Base-by-base conservation (phyloP, 495 filamentous ascomycete species). In the Chaetomium cochliodes region DNA sequence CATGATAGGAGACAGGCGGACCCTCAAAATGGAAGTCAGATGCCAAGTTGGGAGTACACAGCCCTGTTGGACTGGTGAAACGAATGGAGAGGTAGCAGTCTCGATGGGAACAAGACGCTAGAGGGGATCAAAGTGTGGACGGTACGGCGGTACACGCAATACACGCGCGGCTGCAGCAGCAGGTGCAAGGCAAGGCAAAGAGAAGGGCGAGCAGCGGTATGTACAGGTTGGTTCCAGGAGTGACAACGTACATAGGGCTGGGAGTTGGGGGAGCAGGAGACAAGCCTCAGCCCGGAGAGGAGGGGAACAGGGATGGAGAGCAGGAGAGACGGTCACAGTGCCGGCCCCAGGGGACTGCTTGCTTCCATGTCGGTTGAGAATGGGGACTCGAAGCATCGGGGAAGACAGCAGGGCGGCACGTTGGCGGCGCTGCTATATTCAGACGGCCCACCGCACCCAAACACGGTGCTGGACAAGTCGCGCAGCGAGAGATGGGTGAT, bases 381-480 rank as follows among this genome's bases (percentile, higher is more conserved):
- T 63, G 58, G 57, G 57, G 26, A 64, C 49, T 30, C 49, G 62
- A 60, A 49, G 49, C 62, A 65, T 63, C 64, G 55, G 66, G 64
- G 65, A 64, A 69, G 64, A 65, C 65, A 12, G 64, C 62, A 54
- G 53, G 55, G 69, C 67, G 65, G 74, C 72, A 73, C 58, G 63
- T 56, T 25, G 63, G 73, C 73, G 76, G 78, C 78, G 76, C 77
- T 81, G 78, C 77, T 80, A 79, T 79, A 78, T 79, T 77, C 72
- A 80, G 75, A 76, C 65, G 69, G 63, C 52, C 53, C 63, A 65
- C 66, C 65, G 63, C 51, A 62, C 63, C 66, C 60, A 59, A 15
- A 18, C 49, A 60, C 47, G 23, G 54, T 52, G 52, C 56, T 65
- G n/a, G 58, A 47, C 53, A 65, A 56, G 63, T 66, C 65, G 59